Evolutionary conservation across 192 early-diverging fungal genomes (phyloP), one percentile per base, ranked within the genome.

Genomic region (Neocallimastix lanati): DNA sequence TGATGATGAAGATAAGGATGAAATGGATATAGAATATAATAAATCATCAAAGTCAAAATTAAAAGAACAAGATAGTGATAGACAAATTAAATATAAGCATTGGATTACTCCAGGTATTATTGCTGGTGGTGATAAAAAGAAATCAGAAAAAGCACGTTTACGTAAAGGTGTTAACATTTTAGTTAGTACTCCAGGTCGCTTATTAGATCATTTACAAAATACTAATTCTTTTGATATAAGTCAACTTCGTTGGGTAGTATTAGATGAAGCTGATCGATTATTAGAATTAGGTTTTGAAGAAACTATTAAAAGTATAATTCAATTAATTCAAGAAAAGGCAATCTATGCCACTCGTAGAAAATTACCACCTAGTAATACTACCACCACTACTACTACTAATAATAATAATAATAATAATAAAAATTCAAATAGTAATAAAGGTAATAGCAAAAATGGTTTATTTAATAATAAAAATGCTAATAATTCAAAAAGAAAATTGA

Each of bases 201-300:
- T 99, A 21, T 86, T 95, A 82, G 94, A 94, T 81, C 94, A 95
- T 81, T 79, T 96, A 77, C 89, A 93, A 82, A 93, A 90, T 82
- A 96, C 94, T 36, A 85, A 90, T 88, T 89, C 93, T 28, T 97
- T 99, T 83, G 84, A 91, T 15, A 86, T 94, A 11, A 88, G 91
- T 76, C 91, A 96, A 84, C 83, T 99, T 81, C 87, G 93, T 67
- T 99, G 98, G 98, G 82, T 99, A 29, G 94, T 99, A 5, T 86
- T 99, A 29, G 98, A 99, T 85, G 98, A 99, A 85, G 98, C 96
- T 14, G 98, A 99, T 88, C 89, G 94, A 16, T 86, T 99, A 81
- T 85, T 99, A 79, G 96, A 99, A 80, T 89, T 97, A 21, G 98
- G 98, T 2, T 98, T 94, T 83, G 88, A 86, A 29, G 83, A 89